Evolutionary conservation across 495 filamentous ascomycete species (phyloP), one percentile per base, ranked within the genome.

Genomic region (Cudoniella acicularis): DNA sequence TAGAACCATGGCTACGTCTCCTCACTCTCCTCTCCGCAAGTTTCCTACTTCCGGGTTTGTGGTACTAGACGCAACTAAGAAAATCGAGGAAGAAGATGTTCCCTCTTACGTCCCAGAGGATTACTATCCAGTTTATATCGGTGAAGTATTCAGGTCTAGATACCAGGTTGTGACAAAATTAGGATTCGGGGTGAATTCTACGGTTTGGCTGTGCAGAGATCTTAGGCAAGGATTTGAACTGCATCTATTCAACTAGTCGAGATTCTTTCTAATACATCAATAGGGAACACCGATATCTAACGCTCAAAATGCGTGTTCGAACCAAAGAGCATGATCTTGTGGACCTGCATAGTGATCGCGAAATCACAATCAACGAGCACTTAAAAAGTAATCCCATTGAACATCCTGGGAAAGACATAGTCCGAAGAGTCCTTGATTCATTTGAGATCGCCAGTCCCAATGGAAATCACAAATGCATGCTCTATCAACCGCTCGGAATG

Each of bases 151-250:
- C 51, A 51, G 72, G 36, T 67, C 69, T 49, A 73, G 72, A 36
- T 84, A 83, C 57, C 67, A 79, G 58, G 68, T 83, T 40, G 56
- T 78, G 3, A 73, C 73, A 4, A 84, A 84, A 65, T 72, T 83
- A 36, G 81, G 82, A 16, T 83, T 73, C 58, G 80, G 81, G 41
- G 59, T 76, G 8, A 73, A 70, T 46, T 84, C 80, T 21, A 84
- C 80, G 4, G 76, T 73, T 11, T 83, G 79, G 79, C 70, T 84
- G 23, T 75, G 73, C 51, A 72, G 72, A 25, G 79, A 83, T 72
- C 69, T 83, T 50, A 64, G 70, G 75, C 75, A 70, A 63, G 74
- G 55, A 63, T 36, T 48, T 58, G 36, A 52, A 59, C 55, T 54
- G 18, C 48, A 53, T 58, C 26, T 54, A 58, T 57, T 68, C 17